A percentile compares a stretch with the other conserved stretches of the same genome.
Evolutionary conservation across 2,329 filamentous ascomycete genomes (phyloP).

Genomic region (Alternaria consortialis): DNA sequence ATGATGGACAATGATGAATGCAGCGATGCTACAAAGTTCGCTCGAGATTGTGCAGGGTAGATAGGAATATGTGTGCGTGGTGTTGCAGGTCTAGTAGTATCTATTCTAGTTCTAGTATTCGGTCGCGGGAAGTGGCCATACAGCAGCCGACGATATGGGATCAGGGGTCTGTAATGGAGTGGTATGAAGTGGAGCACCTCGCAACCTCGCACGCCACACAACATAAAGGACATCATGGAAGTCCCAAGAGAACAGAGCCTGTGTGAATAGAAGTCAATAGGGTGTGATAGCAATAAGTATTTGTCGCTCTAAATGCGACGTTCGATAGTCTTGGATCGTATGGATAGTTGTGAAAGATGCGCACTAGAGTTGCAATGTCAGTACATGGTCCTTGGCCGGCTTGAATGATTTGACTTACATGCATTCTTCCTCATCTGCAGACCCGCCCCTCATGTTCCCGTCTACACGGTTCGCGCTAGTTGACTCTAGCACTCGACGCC

Average conservation of each 20-base stretch:
- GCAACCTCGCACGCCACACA: not conserved
- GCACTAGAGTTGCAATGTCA: not conserved
- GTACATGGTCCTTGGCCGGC: not conserved
- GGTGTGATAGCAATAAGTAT: not conserved
- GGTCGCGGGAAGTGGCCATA: not conserved
- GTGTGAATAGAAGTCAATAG: not conserved
- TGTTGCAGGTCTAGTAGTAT: not conserved
- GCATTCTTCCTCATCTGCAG: constrained; percentile 10
- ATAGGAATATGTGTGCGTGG: not conserved
- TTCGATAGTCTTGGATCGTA: not conserved
- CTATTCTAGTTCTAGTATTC: not conserved
- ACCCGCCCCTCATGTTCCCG: not conserved
- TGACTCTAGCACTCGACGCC: constrained; percentile 32
- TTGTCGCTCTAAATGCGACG: not conserved
- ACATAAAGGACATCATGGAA: not conserved
- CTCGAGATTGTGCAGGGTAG: not conserved
- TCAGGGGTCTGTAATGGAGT: not conserved
- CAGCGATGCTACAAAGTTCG: not conserved
- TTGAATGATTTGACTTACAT: not conserved
- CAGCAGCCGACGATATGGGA: not conserved
- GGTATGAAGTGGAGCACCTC: not conserved
- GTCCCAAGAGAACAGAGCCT: not conserved
- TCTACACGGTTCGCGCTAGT: not conserved
- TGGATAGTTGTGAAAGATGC: not conserved
- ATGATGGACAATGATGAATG: not conserved